Evolutionary conservation across 306 rosid genomes (phyloP).

Genomic region (Urtica urens): DNA sequence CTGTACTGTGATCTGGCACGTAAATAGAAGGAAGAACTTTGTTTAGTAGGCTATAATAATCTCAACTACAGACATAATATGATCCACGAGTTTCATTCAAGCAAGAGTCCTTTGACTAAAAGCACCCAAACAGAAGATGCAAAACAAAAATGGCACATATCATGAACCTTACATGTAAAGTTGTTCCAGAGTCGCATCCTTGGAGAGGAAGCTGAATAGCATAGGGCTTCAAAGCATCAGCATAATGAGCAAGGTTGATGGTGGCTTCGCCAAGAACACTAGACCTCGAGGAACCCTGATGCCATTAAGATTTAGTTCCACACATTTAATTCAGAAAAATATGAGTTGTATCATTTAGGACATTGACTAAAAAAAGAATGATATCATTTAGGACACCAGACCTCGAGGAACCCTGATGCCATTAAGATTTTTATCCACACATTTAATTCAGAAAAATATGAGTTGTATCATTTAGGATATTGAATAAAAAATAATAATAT

Average conservation of each 20-base stretch:
- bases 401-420: conserved; percentile 78
- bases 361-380: background rate
- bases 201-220: conserved; percentile 56
- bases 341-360: background rate
- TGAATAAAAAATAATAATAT: background rate
- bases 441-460: conserved; percentile 16
- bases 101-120: conserved; percentile 1
- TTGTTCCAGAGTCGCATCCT: conserved; percentile 75
- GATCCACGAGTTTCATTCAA: conserved; percentile 1
- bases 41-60: too few species aligned
- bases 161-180: conserved; percentile 64
- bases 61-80: too few species aligned
- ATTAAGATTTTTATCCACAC: conserved; percentile 22
- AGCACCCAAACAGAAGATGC: conserved; percentile 8
- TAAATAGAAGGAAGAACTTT: conserved; percentile 20
- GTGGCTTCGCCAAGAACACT: conserved; percentile 87
- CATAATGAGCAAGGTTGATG: conserved; percentile 86
- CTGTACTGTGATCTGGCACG: conserved; percentile 94
- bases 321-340: conserved; percentile 18
- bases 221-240: conserved; percentile 83
- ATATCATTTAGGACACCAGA: conserved; percentile 93
- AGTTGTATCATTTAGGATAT: background rate
- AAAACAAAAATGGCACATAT: background rate
- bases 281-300: conserved; percentile 89
- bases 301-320: conserved; percentile 23